Percentiles rank a stretch among this genome's conserved stretches.
Conservation (phyloP, 169 alveolate species). For the Besnoitia besnoiti region DNA sequence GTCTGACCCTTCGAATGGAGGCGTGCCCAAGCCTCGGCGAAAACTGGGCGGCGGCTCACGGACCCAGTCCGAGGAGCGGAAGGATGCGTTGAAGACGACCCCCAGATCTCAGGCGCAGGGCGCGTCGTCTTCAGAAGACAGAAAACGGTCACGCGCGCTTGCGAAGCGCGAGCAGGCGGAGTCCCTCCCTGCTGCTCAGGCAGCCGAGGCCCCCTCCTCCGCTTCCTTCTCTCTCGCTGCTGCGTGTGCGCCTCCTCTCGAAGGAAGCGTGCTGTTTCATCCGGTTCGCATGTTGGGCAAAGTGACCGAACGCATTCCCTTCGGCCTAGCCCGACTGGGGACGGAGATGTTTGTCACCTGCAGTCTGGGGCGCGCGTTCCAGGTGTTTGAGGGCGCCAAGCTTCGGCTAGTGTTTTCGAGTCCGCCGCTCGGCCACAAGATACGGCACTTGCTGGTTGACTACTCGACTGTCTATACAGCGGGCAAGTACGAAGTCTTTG, state of each 20-base stretch:
- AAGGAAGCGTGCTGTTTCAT: constrained; percentile 16
- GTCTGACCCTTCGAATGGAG: no score
- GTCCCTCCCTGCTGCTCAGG: background rate
- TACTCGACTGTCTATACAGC: constrained; percentile 8
- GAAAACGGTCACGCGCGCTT: background rate
- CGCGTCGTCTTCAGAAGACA: background rate
- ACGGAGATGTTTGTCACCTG: constrained; percentile 8
- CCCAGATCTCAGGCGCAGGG: no score
- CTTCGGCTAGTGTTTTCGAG: constrained; percentile 18
- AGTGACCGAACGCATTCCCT: constrained; percentile 12
- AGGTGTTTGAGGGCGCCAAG: constrained; percentile 3
- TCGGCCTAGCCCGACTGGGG: background rate
- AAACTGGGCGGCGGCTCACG: no score
- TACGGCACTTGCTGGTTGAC: background rate
- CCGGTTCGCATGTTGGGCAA: constrained; percentile 28
- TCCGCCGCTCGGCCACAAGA: constrained; percentile 13
- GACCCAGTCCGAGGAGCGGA: no score
- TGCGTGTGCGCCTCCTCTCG: background rate
- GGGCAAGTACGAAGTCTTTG: constrained; percentile 19
- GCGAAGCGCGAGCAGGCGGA: background rate
- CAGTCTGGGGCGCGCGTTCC: constrained; percentile 25
- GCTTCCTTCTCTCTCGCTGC: background rate
- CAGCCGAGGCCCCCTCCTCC: no score
- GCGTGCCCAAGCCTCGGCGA: no score
- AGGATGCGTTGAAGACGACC: no score